Base-by-base conservation (phyloP, 2,329 filamentous ascomycete species). In the Fulvia fulva region DNA sequence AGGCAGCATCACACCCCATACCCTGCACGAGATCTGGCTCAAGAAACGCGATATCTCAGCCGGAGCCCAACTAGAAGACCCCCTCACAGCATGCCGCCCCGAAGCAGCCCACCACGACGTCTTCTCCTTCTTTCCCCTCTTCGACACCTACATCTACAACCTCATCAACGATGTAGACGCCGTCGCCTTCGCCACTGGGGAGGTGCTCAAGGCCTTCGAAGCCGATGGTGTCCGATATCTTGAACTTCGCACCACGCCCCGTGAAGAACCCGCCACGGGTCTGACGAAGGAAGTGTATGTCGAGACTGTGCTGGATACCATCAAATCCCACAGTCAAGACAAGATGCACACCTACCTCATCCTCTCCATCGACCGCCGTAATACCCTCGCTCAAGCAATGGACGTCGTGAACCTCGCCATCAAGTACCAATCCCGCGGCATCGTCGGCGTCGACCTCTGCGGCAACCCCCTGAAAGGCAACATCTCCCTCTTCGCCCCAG, bases 181-280 rank as follows among this genome's bases (percentile, higher is more conserved):
- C 22, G 61, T 90, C 50, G 76, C 75, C 43, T 80, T 83, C 65
- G 84, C 88, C 25, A 91, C 89, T 1, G 77, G 74, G 44, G 80
- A 83, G 5, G 88, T 92, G 46, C 78, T 91, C 6, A 60, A 76
- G 21, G 81, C 85, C 66, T 95, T 94, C 68, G 78, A 82, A 52
- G 71, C 73, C 25, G 90, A 94, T 68, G 88, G 88, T 34, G 86
- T 93, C 16, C 80, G 83, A 56, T 93, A 94, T 69, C 80, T 92
- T 12, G 90, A 95, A 71, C 81, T 94, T 23, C 85, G 90, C 45
- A 93, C 90, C 0, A 94, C 89, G 1, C 90, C 90, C 0, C 83
- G 90, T 54, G 79, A 81, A 1, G 83, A 87, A 32, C 77, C 80
- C 2, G 70, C 73, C 0, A 76, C 77, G 5, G 74, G 74, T 14